These are phyloP conservation scores for Lentinula edodes DNA, from an alignment of 768 basidiomycete genomes.

Conservation along the genomic window DNA sequence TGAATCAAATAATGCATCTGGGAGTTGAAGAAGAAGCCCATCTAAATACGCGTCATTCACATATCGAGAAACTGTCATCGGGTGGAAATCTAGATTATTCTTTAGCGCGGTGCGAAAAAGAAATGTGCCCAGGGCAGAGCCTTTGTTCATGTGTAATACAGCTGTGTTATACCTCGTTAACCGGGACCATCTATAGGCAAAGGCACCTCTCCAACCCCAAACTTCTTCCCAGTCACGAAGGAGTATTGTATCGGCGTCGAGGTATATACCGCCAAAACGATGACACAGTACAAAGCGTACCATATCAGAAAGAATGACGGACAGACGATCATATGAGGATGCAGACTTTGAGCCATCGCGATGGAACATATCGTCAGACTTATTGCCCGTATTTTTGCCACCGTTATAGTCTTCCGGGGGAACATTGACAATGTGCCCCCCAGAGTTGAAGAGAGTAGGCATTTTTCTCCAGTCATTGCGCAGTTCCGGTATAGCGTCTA, in stretches of 20 bases:
- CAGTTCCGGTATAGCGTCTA: constrained; percentile 82
- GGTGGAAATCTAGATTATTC: constrained; percentile 95
- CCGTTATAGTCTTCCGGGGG: constrained; percentile 30
- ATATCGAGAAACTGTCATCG: constrained; percentile 90
- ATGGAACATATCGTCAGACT: constrained; percentile 43
- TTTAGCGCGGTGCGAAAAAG: constrained; percentile 91
- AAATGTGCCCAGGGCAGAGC: constrained; percentile 87
- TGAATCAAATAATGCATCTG: constrained; percentile 94
- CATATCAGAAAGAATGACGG: constrained; percentile 81
- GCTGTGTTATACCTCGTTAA: constrained; percentile 95
- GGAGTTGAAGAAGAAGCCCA: constrained; percentile 76
- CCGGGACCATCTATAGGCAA: constrained; percentile 95
- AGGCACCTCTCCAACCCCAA: constrained; percentile 95
- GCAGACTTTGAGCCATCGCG: constrained; percentile 79
- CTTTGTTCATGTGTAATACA: constrained; percentile 89
- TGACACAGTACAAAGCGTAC: constrained; percentile 97
- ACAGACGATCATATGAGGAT: constrained; percentile 64
- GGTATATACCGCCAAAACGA: constrained; percentile 92
- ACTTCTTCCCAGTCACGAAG: constrained; percentile 98
- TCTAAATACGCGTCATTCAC: constrained; percentile 86
- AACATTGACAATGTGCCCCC: constrained; percentile 69
- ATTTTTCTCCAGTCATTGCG: constrained; percentile 82
- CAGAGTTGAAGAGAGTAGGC: constrained; percentile 79
- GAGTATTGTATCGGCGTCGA: constrained; percentile 95
- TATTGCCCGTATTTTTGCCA: constrained; percentile 14